A percentile compares a stretch with the other conserved stretches of the same genome.
Conservation (phyloP, 148 eudicot species). For the Arctostaphylos glauca region DNA sequence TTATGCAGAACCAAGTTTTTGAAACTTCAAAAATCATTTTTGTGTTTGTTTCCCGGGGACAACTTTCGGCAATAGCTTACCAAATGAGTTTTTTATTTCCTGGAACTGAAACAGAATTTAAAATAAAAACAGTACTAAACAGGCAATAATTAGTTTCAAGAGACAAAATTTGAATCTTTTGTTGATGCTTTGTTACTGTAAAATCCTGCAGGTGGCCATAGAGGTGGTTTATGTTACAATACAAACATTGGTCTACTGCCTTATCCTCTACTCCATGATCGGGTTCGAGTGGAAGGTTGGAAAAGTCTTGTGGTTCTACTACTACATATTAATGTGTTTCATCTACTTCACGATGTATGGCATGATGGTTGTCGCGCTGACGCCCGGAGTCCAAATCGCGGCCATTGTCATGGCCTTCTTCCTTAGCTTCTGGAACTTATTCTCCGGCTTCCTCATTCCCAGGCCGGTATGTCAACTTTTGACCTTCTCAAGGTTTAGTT, state of each 20-base stretch:
- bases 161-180: background rate
- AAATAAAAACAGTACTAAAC: too few relatives aligned
- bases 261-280: constrained; percentile 59
- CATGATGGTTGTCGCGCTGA: constrained; percentile 69
- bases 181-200: too few relatives aligned
- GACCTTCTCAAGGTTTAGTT: background rate
- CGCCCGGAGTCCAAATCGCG: constrained; percentile 48
- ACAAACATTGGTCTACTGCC: constrained; percentile 39
- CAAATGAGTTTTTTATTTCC: too few relatives aligned
- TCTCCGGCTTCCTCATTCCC: constrained; percentile 24
- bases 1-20: too few relatives aligned
- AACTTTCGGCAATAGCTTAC: too few relatives aligned
- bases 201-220: constrained; percentile 44
- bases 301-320: constrained; percentile 59
- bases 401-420: constrained; percentile 56
- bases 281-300: constrained; percentile 56
- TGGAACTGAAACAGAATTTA: too few relatives aligned
- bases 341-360: constrained; percentile 52
- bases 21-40: too few relatives aligned
- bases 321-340: constrained; percentile 48
- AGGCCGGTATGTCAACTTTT: constrained; percentile 35
- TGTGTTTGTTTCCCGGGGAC: too few relatives aligned
- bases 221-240: constrained; percentile 43
- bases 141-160: too few relatives aligned
- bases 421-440: constrained; percentile 53